phyloP scores from a whole-genome alignment of 352 stramenopile genomes.

The Hyaloperonospora arabidopsidis region DNA sequence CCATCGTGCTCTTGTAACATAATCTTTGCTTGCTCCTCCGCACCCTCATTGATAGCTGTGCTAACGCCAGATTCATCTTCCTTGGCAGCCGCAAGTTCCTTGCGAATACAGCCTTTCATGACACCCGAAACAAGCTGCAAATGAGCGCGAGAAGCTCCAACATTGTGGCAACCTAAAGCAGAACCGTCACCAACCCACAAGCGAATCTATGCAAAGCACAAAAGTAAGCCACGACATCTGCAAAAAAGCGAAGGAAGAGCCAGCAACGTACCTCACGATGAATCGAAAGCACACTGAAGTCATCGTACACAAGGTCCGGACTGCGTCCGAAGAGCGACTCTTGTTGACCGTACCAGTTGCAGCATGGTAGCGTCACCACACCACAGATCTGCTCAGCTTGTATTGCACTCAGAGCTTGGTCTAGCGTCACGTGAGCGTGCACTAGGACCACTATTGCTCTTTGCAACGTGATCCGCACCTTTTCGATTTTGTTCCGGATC shows the following conservation, averaged over 20 bases:
- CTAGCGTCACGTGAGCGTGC: slow-evolving; percentile 72
- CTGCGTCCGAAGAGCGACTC: slow-evolving; percentile 43
- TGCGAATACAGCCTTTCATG: slow-evolving; percentile 51
- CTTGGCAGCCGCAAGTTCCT: slow-evolving; percentile 11
- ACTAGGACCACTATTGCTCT: slow-evolving; percentile 63
- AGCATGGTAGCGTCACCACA: slow-evolving; percentile 70
- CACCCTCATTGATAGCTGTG: neutral
- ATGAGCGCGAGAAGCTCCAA: slow-evolving; percentile 17
- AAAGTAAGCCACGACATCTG: neutral
- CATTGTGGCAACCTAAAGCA: neutral
- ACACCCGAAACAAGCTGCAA: slow-evolving; percentile 18
- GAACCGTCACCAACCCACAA: slow-evolving; percentile 28
- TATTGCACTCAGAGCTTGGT: slow-evolving; percentile 57
- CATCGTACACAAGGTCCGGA: slow-evolving; percentile 70
- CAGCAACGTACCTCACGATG: slow-evolving; percentile 49
- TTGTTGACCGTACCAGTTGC: slow-evolving; percentile 77
- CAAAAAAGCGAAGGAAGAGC: neutral
- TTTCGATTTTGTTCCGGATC: slow-evolving; percentile 79
- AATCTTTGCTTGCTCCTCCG: slow-evolving; percentile 1
- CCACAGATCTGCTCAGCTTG: slow-evolving; percentile 51
- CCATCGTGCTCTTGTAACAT: slow-evolving; percentile 10
- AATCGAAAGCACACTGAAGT: slow-evolving; percentile 74
- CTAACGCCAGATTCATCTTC: neutral
- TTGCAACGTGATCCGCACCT: slow-evolving; percentile 55
- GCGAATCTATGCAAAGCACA: slow-evolving; percentile 31